A percentile compares a stretch with the other conserved stretches of the same genome.
Conservation (phyloP, 768 basidiomycete genomes). For the Tylopilus sp. region DNA sequence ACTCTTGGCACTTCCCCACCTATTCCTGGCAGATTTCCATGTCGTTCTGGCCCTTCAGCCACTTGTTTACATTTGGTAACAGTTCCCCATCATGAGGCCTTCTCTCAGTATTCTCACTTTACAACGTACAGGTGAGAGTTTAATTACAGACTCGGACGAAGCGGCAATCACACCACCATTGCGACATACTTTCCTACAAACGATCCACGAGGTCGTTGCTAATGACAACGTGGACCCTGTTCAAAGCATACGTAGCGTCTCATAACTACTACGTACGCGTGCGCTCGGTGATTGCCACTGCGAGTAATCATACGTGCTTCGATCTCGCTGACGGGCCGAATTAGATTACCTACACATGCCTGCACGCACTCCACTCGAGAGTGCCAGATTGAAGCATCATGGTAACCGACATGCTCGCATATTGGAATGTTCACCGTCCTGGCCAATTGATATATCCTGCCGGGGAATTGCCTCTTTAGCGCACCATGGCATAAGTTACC, state of each 20-base stretch:
- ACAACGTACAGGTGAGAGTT: not conserved
- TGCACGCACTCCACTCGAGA: not conserved
- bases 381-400: constrained; percentile 5
- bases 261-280: constrained; percentile 1
- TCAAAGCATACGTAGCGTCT: not conserved
- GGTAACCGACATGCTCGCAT: constrained; percentile 6
- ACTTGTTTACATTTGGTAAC: not conserved
- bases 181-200: not conserved
- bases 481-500: not conserved
- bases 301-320: constrained; percentile 1
- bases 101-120: not conserved
- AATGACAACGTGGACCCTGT: constrained; percentile 8
- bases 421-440: not conserved
- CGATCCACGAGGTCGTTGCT: constrained; percentile 4
- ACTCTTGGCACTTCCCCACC: not conserved
- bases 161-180: constrained; percentile 1
- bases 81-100: not conserved
- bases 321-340: constrained; percentile 1
- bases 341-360: not conserved
- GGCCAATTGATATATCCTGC: not conserved
- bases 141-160: not conserved
- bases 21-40: not conserved
- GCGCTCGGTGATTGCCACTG: constrained; percentile 14
- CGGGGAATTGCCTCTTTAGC: not conserved
- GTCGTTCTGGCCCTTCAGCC: not conserved